Base-by-base conservation (phyloP, 768 basidiomycete species). In the Panaeolus cyanescens region DNA sequence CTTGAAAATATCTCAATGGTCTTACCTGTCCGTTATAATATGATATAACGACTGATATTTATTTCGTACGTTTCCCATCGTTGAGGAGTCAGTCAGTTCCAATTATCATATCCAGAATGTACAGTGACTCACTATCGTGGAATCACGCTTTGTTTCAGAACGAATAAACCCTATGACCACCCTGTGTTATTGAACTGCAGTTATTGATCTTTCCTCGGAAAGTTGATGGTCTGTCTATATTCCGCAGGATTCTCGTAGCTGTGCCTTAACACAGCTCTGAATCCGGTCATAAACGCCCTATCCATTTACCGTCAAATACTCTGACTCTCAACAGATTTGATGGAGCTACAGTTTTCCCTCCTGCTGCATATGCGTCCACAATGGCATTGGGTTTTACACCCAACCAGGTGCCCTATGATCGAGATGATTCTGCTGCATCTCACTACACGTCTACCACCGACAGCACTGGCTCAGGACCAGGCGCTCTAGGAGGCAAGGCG, bases 401-500 rank as follows among this genome's bases (percentile, higher is more conserved):
- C 39, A 20, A 25, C 42, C 60, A 50, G 55, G 56, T 31, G 50
- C 53, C 30, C 45, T 55, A 28, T 39, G 42, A 62, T 39, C 56
- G 60, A 42, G 25, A 58, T 20, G 60, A 62, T 40, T 32, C 56
- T 30, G 55, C 34, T 32, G 45, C 56, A 15, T 62, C 60, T 17
- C 60, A 58, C 32, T 62, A 62, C 42, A 62, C 60, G 9, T 57
- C 60, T 20, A 62, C 65, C 8, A 66, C 66, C 8, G 61, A 62
- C 40, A 61, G 61, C 36, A 67, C 66, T 7, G 53, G 67, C 36
- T 65, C 63, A 9, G 70, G 72, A 15, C 68, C 67, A 2, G 72
- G 72, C 6, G 62, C 69, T 4, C 60, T 71, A 9, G 64, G 69
- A n/a, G 72, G 72, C 15, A 69, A 68, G 45, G 70, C 68, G 5